These are phyloP conservation scores for Arachnomyces sp. DNA, from an alignment of 2,329 filamentous ascomycete species.

Conservation along the genomic window DNA sequence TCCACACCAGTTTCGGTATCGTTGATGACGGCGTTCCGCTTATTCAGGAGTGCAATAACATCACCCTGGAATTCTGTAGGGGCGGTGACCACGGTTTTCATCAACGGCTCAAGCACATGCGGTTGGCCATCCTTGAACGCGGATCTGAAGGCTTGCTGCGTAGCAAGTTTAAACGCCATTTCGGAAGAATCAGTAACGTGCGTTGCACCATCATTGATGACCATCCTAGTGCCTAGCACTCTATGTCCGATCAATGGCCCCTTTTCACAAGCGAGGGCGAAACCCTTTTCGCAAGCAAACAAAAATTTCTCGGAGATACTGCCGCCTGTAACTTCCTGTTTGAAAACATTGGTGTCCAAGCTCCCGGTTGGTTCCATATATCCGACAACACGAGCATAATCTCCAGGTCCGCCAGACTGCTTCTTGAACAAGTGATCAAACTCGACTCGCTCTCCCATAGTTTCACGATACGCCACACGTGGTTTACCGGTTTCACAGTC, in stretches of 20 bases:
- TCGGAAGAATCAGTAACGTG: constrained; percentile 98
- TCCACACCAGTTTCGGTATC: constrained; percentile 91
- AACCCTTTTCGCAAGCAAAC: constrained; percentile 90
- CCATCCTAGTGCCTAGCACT: constrained; percentile 83
- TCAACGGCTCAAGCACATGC: constrained; percentile 84
- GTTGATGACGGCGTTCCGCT: constrained; percentile 88
- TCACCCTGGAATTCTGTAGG: constrained; percentile 97
- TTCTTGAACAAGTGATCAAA: constrained; percentile 95
- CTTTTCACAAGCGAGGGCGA: constrained; percentile 71
- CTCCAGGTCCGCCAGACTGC: constrained; percentile 90
- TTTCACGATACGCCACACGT: constrained; percentile 95
- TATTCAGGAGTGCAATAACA: constrained; percentile 91
- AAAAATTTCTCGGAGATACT: constrained; percentile 94
- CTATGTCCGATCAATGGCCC: constrained; percentile 88
- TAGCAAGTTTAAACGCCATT: constrained; percentile 89
- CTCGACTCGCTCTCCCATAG: constrained; percentile 67
- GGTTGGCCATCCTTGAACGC: constrained; percentile 76
- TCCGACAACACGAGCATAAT: constrained; percentile 86
- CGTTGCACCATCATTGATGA: constrained; percentile 91
- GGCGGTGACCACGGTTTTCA: constrained; percentile 96
- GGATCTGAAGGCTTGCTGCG: constrained; percentile 94
- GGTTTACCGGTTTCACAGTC: constrained; percentile 94
- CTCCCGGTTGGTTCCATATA: constrained; percentile 79
- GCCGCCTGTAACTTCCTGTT: constrained; percentile 80
- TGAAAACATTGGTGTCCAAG: constrained; percentile 70